Evolutionary conservation across 2,329 filamentous ascomycete genomes (phyloP).

Genomic region (Pleoardoris graminearum): DNA sequence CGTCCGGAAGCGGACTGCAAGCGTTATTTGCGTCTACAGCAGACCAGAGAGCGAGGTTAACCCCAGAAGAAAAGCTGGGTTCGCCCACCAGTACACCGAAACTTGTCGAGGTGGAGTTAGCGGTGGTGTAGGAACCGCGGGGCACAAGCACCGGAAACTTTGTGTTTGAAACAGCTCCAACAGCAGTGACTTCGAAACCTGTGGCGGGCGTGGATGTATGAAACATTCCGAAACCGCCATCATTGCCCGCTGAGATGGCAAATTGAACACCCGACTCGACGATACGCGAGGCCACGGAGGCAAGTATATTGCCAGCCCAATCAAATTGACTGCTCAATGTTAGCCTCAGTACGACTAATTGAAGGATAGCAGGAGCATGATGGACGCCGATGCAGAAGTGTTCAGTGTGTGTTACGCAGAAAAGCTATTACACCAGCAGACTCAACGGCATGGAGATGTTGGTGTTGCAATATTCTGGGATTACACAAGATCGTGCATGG

Average conservation of each 20-base stretch:
- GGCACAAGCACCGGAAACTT: conserved; percentile 36
- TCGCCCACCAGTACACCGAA: conserved; percentile 44
- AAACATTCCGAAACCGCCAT: conserved; percentile 55
- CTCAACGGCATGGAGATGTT: too few relatives aligned
- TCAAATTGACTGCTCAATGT: too few relatives aligned
- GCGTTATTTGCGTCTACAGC: conserved; percentile 54
- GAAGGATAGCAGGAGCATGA: too few relatives aligned
- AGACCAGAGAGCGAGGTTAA: conserved; percentile 32
- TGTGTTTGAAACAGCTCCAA: conserved; percentile 51
- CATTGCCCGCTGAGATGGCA: conserved; percentile 58
- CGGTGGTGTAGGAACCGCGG: conserved; percentile 29
- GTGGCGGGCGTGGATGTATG: conserved; percentile 49
- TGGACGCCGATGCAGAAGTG: too few relatives aligned
- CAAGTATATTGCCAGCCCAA: conserved; percentile 45
- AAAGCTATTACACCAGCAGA: too few relatives aligned
- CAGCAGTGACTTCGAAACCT: conserved; percentile 49
- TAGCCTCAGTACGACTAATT: too few relatives aligned
- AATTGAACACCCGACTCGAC: conserved; percentile 55
- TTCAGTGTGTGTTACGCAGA: too few relatives aligned
- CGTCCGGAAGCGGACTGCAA: conserved; percentile 57
- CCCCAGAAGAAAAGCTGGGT: conserved; percentile 26
- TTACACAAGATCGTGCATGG: too few relatives aligned
- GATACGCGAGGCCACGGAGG: conserved; percentile 48
- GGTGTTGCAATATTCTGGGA: too few relatives aligned
- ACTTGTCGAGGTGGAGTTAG: conserved; percentile 26